Evolutionary conservation across 1,284 basidiomycete genomes (phyloP).

Genomic region (Microstroma glucosiphilum): DNA sequence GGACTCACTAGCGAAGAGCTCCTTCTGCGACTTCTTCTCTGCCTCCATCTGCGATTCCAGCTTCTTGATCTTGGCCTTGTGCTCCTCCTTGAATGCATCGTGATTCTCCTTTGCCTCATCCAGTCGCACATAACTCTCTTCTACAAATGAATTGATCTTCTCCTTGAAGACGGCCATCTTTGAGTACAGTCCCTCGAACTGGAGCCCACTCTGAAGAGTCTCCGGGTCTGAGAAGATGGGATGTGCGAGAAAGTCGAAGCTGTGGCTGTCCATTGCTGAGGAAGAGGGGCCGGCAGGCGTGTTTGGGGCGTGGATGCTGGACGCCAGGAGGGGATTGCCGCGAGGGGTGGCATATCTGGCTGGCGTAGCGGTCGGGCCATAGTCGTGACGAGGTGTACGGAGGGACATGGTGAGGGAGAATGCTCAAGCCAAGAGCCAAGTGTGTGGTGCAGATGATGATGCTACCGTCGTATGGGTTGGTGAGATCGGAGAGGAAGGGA

Average conservation of each 20-base stretch:
- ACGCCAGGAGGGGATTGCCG: neutral
- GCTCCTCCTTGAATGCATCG: neutral
- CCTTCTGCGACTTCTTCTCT: constrained; percentile 8
- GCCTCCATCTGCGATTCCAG: constrained; percentile 6
- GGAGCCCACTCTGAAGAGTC: neutral
- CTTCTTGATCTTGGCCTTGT: neutral
- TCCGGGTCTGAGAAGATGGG: constrained; percentile 6
- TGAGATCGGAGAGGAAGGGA: no score
- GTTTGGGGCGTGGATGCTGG: neutral
- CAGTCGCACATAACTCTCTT: constrained; percentile 1
- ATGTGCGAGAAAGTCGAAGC: constrained; percentile 5
- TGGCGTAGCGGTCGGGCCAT: constrained; percentile 5
- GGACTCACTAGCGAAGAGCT: constrained; percentile 7
- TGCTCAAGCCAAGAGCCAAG: neutral
- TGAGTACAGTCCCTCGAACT: constrained; percentile 4
- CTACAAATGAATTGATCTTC: neutral
- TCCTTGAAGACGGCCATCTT: constrained; percentile 5
- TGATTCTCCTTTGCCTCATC: constrained; percentile 1
- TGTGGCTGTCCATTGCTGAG: neutral
- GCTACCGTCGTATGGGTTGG: neutral
- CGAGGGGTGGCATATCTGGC: neutral
- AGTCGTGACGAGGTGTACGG: constrained; percentile 6
- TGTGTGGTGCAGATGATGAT: neutral
- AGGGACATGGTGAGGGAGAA: neutral
- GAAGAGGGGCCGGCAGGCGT: neutral